A percentile compares a stretch with the other conserved stretches of the same genome.
These are phyloP conservation scores for Alternaria sp. DNA, from an alignment of 2,329 filamentous ascomycete species.

Conservation along the genomic window DNA sequence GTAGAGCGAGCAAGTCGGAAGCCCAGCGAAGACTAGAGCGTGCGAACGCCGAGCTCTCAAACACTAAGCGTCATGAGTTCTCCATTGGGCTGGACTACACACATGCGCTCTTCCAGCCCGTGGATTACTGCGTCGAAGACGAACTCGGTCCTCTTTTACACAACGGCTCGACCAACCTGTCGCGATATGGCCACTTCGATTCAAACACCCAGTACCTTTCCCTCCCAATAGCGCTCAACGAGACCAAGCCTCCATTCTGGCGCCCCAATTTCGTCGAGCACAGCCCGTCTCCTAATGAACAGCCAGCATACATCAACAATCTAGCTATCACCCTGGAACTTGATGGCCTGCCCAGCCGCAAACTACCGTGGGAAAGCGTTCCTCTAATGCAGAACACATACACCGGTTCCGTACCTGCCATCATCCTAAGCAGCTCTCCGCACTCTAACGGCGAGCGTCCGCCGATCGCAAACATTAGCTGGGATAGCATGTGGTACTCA, in stretches of 20 bases:
- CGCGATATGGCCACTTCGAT: constrained; percentile 42
- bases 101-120: constrained; percentile 57
- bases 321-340: constrained; percentile 44
- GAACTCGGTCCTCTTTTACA: constrained; percentile 43
- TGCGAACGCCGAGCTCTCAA: constrained; percentile 38
- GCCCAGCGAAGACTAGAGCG: constrained; percentile 30
- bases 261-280: constrained; percentile 34
- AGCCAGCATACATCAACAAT: constrained; percentile 42
- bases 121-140: constrained; percentile 36
- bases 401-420: constrained; percentile 57
- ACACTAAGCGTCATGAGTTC: constrained; percentile 58
- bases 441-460: constrained; percentile 33
- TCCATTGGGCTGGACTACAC: constrained; percentile 63
- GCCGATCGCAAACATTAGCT: constrained; percentile 44
- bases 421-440: constrained; percentile 50
- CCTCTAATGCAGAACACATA: constrained; percentile 60
- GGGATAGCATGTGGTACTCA: constrained; percentile 61
- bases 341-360: constrained; percentile 55
- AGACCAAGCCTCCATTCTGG: constrained; percentile 45
- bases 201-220: constrained; percentile 46
- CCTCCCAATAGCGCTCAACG: constrained; percentile 51
- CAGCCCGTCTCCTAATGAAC: constrained; percentile 42
- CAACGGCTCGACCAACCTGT: constrained; percentile 50
- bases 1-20: constrained; percentile 51
- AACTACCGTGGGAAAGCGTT: constrained; percentile 55